Evolutionary conservation across 805 yeast species (phyloP).

Genomic region (Barnettozyma populi): DNA sequence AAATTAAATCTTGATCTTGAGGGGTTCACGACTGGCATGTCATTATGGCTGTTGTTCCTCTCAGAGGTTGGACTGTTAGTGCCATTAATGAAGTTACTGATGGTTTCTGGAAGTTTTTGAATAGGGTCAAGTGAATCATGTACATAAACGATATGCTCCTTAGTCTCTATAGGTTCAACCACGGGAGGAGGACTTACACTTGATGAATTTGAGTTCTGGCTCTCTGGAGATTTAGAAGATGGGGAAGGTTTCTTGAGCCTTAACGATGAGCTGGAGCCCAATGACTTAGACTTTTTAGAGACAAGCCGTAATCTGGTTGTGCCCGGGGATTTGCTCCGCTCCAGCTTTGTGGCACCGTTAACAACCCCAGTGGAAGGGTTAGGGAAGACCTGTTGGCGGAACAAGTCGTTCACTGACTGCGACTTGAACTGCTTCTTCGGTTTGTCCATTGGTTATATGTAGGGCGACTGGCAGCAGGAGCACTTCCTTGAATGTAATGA

Average conservation of each 20-base stretch:
- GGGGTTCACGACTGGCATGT: constrained; percentile 4
- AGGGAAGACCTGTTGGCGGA: constrained; percentile 18
- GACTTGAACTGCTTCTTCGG: constrained; percentile 27
- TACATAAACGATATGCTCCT: not conserved
- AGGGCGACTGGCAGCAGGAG: not conserved
- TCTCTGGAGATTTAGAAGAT: not conserved
- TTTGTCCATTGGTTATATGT: constrained; percentile 4
- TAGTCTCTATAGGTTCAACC: not conserved
- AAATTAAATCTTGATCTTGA: constrained; percentile 8
- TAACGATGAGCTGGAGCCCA: constrained; percentile 6
- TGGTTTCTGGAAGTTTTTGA: constrained; percentile 6
- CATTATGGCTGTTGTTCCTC: constrained; percentile 3
- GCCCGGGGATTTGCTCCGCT: constrained; percentile 14
- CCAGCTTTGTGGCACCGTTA: not conserved
- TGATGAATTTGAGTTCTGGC: not conserved
- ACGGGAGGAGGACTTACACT: not conserved
- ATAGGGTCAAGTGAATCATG: constrained; percentile 4
- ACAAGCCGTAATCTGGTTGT: constrained; percentile 21
- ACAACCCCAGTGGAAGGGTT: not conserved
- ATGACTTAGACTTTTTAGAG: constrained; percentile 11
- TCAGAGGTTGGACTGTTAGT: constrained; percentile 3
- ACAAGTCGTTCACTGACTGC: constrained; percentile 24
- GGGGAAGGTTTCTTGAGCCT: not conserved
- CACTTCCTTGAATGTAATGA: not conserved
- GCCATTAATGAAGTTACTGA: constrained; percentile 3